Base-by-base conservation (phyloP, 805 yeast species). In the Metschnikowia hibisci region DNA sequence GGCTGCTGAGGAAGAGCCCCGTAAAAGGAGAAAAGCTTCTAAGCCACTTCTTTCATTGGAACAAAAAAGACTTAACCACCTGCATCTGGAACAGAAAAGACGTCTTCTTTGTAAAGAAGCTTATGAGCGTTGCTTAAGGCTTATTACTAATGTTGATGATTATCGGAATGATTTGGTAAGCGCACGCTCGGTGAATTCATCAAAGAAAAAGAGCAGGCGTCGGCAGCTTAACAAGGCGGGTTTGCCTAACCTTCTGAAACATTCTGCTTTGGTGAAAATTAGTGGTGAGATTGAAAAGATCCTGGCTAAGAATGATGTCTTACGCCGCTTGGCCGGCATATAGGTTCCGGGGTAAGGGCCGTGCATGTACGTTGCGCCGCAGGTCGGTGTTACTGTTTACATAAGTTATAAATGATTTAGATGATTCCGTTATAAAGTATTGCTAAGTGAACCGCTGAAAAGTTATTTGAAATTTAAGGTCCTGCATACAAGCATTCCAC, bases 41-140 rank as follows among this genome's bases (percentile, higher is more conserved):
- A 69, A 69, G 46, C 71, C 71, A 2, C 57, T 70, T 33, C 61
- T 70, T 38, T 46, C 67, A 8, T 44, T 62, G 42, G 71, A 69
- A 48, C 75, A 69, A 47, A 70, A 67, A 50, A 49, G 74, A 22
- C 54, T 68, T 28, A 69, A 70, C 49, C 75, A 70, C 54, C 64
- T 69, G 12, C 61, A 61, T 47, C 62, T 67, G 40, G 75, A 70
- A 52, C 74, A 70, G 52, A 68, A 66, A 50, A 60, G 75, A 51
- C 58, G 75, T 30, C 67, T 67, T 55, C 56, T 69, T 48, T 70
- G 75, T 53, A 69, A 69, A 51, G 58, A 66, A 46, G 75, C 74
- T 6, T 70, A 70, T 51, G 72, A 70, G 45, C 48, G 75, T 34
- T 70, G 75, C 50, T 57, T 70, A 39, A 55, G 66, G 18, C 56